A percentile compares a stretch with the other conserved stretches of the same genome.
Evolutionary conservation across 2,329 filamentous ascomycete species (phyloP).

Genomic region (Lasiodiplodia gonubiensis): DNA sequence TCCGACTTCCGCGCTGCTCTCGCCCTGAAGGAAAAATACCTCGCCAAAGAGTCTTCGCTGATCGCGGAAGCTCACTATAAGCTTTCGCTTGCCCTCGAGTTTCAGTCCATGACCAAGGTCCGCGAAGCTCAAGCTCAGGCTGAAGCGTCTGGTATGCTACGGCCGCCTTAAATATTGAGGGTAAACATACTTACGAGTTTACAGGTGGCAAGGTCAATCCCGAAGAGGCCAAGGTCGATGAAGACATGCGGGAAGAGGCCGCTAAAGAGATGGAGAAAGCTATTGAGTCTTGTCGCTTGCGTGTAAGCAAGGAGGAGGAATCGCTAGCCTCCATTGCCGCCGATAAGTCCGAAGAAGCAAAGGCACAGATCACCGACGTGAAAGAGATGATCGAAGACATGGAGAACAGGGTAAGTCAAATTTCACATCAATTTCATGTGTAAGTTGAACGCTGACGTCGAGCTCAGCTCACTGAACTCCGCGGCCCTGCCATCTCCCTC

Average conservation of each 20-base stretch:
- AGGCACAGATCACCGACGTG: conserved; percentile 71
- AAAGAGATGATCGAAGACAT: conserved; percentile 81
- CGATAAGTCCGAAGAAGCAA: conserved; percentile 69
- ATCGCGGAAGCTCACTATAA: conserved; percentile 97
- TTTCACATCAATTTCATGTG: background rate
- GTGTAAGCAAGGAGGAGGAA: conserved; percentile 72
- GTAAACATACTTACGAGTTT: conserved; percentile 39
- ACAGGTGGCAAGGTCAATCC: conserved; percentile 48
- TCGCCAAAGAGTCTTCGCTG: conserved; percentile 79
- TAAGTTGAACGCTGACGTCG: conserved; percentile 29
- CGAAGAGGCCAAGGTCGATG: conserved; percentile 62
- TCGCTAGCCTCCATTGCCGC: conserved; percentile 62
- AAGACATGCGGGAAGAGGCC: conserved; percentile 73
- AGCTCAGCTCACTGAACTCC: conserved; percentile 71
- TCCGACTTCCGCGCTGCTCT: conserved; percentile 80
- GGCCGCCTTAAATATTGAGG: background rate
- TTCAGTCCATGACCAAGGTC: conserved; percentile 76
- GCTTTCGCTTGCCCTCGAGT: conserved; percentile 91
- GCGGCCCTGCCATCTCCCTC: conserved; percentile 65
- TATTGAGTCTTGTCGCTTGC: conserved; percentile 73
- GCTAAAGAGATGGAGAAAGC: conserved; percentile 74
- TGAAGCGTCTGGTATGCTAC: conserved; percentile 25
- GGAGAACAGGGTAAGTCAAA: conserved; percentile 68
- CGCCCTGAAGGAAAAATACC: conserved; percentile 77
- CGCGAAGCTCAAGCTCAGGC: conserved; percentile 56